phyloP scores from a whole-genome alignment of 2,329 filamentous ascomycete species.

The Fusarium verrucosum region DNA sequence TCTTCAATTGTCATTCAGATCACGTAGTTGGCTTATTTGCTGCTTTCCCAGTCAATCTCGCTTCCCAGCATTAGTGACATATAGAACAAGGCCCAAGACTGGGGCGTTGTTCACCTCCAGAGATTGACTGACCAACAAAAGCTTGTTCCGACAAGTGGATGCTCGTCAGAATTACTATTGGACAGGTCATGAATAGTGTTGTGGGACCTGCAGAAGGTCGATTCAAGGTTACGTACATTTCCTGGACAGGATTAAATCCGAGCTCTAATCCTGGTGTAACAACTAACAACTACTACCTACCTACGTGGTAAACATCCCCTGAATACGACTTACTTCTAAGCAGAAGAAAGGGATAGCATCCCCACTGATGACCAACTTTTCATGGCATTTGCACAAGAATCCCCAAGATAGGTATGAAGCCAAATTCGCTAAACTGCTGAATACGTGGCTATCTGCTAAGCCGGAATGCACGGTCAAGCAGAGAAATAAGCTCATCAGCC shows the following conservation, averaged over 20 bases:
- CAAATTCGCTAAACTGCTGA: neutral
- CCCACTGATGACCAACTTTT: neutral
- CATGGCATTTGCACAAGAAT: neutral
- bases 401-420: neutral
- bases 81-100: neutral
- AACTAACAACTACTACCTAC: too few relatives aligned
- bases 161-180: neutral
- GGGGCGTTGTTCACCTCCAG: neutral
- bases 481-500: conserved; percentile 36
- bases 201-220: conserved; percentile 11
- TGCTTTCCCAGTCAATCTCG: conserved; percentile 9
- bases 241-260: conserved; percentile 21
- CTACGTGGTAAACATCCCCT: neutral
- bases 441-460: conserved; percentile 1
- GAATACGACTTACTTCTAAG: neutral
- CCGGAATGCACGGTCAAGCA: conserved; percentile 22
- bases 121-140: conserved; percentile 7
- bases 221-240: conserved; percentile 17
- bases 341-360: neutral
- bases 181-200: conserved; percentile 12
- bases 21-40: conserved; percentile 28
- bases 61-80: neutral
- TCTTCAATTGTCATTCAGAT: conserved; percentile 24
- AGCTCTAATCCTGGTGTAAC: conserved; percentile 4
- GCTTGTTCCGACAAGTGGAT: conserved; percentile 11